A percentile compares a stretch with the other conserved stretches of the same genome.
These are phyloP conservation scores for Trametes elegans DNA, from an alignment of 768 basidiomycete species.

Conservation along the genomic window DNA sequence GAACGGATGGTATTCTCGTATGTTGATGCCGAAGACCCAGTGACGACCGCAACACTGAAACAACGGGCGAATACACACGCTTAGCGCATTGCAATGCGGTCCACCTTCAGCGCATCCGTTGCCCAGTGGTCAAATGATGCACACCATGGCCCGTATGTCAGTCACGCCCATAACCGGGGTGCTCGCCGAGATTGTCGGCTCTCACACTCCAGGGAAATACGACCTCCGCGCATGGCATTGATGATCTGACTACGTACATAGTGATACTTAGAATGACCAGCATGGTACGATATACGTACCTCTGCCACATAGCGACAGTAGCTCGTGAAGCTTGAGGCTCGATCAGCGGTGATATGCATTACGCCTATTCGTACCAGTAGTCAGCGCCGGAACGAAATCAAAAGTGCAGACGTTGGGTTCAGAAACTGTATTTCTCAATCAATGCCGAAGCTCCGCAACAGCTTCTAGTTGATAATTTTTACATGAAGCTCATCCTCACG, in stretches of 20 bases:
- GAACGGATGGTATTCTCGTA: too few relatives aligned
- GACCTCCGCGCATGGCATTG: neutral
- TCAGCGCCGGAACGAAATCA: neutral
- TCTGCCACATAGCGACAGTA: neutral
- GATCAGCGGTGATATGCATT: too few relatives aligned
- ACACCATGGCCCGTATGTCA: neutral
- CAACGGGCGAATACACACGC: too few relatives aligned
- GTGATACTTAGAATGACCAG: neutral
- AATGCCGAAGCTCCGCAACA: conserved; percentile 77
- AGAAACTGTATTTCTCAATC: conserved; percentile 41
- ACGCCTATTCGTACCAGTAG: too few relatives aligned
- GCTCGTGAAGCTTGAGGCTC: too few relatives aligned
- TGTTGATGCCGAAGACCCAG: too few relatives aligned
- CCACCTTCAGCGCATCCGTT: neutral
- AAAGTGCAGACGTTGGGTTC: neutral
- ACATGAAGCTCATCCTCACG: conserved; percentile 42
- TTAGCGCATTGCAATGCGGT: neutral
- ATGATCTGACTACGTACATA: neutral
- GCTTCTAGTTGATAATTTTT: conserved; percentile 83
- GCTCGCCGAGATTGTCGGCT: neutral
- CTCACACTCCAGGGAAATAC: neutral
- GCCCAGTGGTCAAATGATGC: neutral
- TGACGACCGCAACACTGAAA: too few relatives aligned
- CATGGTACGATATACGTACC: too few relatives aligned
- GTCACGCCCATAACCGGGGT: neutral